Percentiles rank a stretch among this genome's conserved stretches.
Conservation (phyloP, 345 rosid species). For the Hirschfeldia incana region DNA sequence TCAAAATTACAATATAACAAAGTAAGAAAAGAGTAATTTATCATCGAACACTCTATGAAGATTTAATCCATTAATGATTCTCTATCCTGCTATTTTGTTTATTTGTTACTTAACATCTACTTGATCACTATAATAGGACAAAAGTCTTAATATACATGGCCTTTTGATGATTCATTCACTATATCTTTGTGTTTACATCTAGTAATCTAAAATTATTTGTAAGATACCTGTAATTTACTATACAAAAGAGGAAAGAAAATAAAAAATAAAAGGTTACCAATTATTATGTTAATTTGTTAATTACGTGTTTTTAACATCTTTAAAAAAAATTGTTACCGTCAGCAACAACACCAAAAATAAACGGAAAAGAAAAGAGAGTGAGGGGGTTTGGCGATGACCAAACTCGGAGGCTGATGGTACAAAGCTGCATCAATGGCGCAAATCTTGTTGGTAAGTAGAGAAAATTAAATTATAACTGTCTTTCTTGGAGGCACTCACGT, state of each 20-base stretch:
- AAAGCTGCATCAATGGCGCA: slow-evolving; percentile 32
- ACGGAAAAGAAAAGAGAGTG: background rate
- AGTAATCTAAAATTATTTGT: background rate
- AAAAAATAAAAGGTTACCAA: no score
- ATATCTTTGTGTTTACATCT: background rate
- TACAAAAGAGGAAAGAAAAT: no score
- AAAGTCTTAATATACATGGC: background rate
- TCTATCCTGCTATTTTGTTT: background rate
- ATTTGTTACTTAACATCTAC: background rate
- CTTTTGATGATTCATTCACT: background rate
- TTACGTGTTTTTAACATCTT: background rate
- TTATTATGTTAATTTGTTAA: background rate
- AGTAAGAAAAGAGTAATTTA: background rate
- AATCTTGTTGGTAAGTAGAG: slow-evolving; percentile 17
- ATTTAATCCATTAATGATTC: background rate
- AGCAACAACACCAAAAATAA: background rate
- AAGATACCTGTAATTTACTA: no score
- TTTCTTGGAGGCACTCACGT: slow-evolving; percentile 28
- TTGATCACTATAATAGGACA: background rate
- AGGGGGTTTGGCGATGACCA: slow-evolving; percentile 8
- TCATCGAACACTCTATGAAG: background rate
- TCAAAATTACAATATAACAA: background rate
- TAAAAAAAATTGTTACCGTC: background rate
- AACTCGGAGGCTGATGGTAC: slow-evolving; percentile 5
- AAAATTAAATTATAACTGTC: background rate